These are phyloP conservation scores for Monosporascus sp. DNA, from an alignment of 2,329 filamentous ascomycete species.

Conservation along the genomic window DNA sequence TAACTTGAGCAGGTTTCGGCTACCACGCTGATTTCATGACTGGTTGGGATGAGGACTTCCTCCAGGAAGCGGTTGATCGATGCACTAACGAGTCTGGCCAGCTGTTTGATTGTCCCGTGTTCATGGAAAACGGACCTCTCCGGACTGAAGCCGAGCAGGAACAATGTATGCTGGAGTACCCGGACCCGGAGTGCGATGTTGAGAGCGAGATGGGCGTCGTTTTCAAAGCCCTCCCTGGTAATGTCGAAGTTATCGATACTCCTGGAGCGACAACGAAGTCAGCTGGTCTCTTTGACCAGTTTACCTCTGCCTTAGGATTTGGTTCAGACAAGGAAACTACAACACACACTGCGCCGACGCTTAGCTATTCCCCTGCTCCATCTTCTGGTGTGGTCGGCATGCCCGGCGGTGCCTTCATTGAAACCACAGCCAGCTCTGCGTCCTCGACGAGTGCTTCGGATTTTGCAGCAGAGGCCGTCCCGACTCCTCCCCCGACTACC, in stretches of 20 bases:
- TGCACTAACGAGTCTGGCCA: conserved; percentile 69
- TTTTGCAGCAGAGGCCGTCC: conserved; percentile 9
- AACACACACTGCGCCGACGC: conserved; percentile 17
- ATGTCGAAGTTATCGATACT: conserved; percentile 38
- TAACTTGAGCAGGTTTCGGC: conserved; percentile 49
- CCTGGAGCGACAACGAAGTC: conserved; percentile 8
- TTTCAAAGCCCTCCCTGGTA: conserved; percentile 60
- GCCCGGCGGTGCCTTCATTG: conserved; percentile 28
- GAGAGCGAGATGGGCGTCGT: conserved; percentile 46
- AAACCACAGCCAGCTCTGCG: conserved; percentile 9
- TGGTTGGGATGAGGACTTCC: conserved; percentile 66
- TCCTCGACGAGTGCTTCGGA: conserved; percentile 7
- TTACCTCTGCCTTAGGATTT: conserved; percentile 7
- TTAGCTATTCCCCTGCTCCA: conserved; percentile 21
- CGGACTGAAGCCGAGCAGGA: conserved; percentile 50
- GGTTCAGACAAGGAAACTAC: conserved; percentile 9
- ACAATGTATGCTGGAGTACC: conserved; percentile 59
- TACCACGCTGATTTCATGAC: conserved; percentile 78
- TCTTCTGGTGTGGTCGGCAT: conserved; percentile 8
- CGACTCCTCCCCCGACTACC: conserved; percentile 10
- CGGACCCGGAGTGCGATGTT: conserved; percentile 37
- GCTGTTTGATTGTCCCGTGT: conserved; percentile 70
- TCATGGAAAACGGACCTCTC: conserved; percentile 46
- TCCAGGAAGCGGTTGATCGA: conserved; percentile 65
- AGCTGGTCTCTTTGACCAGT: conserved; percentile 14